These are phyloP conservation scores for Vinca minor DNA, from an alignment of 257 asterid genomes.

Conservation along the genomic window DNA sequence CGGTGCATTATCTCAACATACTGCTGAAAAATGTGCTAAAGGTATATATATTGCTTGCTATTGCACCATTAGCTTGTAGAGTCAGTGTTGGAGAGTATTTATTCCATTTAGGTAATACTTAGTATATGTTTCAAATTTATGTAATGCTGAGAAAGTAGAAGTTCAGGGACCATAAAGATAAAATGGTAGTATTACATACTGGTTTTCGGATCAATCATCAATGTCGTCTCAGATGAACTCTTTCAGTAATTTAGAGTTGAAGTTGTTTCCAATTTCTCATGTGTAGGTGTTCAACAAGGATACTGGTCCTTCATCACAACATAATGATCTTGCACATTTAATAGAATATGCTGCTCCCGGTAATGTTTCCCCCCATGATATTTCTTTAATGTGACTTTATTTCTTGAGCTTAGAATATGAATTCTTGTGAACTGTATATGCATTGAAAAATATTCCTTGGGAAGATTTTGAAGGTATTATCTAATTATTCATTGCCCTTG, in stretches of 20 bases:
- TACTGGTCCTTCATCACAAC: slow-evolving; percentile 23
- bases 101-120: no score
- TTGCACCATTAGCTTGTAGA: neutral
- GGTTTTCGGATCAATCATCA: neutral
- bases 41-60: slow-evolving; percentile 9
- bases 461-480: neutral
- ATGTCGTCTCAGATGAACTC: neutral
- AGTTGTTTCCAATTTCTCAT: slow-evolving; percentile 13
- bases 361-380: slow-evolving; percentile 1
- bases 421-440: no score
- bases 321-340: slow-evolving; percentile 22
- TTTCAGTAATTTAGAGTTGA: neutral
- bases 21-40: slow-evolving; percentile 43
- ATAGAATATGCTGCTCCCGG: slow-evolving; percentile 38
- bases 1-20: slow-evolving; percentile 70
- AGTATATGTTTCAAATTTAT: no score
- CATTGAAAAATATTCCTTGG: slow-evolving; percentile 1
- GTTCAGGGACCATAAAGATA: neutral
- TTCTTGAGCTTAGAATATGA: neutral
- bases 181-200: neutral
- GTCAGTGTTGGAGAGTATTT: neutral
- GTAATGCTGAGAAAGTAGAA: neutral
- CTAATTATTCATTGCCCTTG: slow-evolving; percentile 10
- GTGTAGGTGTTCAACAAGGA: slow-evolving; percentile 62
- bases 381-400: neutral